Percentiles rank a stretch among this genome's conserved stretches.
These are phyloP conservation scores for Pontederia crassipes DNA, from an alignment of 176 grass and related monocot species.

Conservation along the genomic window DNA sequence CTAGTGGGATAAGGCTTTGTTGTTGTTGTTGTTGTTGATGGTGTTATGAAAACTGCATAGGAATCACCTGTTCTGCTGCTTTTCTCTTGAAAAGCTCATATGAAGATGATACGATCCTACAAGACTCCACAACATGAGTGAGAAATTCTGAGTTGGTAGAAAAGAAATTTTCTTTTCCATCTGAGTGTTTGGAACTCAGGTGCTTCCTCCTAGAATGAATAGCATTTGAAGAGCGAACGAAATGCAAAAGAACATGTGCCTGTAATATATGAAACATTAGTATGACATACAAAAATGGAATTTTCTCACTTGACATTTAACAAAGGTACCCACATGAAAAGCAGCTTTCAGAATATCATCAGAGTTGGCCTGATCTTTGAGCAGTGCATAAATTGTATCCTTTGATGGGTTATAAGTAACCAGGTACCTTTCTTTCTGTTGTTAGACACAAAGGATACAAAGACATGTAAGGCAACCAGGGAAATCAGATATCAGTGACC, in stretches of 20 bases:
- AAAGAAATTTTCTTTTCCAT: constrained; percentile 27
- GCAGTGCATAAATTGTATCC: constrained; percentile 96
- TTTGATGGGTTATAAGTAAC: constrained; percentile 90
- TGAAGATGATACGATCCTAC: constrained; percentile 78
- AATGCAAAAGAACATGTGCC: constrained; percentile 90
- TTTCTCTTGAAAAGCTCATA: constrained; percentile 89
- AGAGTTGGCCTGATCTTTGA: constrained; percentile 97
- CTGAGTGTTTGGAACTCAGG: constrained; percentile 29
- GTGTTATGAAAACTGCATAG: background rate
- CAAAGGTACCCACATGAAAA: constrained; percentile 69
- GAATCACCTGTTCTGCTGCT: constrained; percentile 77
- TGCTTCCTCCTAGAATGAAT: constrained; percentile 39
- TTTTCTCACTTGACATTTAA: constrained; percentile 3
- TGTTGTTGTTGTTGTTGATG: too few species aligned
- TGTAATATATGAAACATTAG: constrained; percentile 15
- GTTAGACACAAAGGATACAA: too few species aligned
- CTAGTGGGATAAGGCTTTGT: too few species aligned
- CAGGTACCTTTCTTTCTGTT: constrained; percentile 87
- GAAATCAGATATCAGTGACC: too few species aligned
- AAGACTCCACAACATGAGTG: constrained; percentile 72
- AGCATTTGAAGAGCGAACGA: constrained; percentile 66
- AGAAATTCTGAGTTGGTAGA: constrained; percentile 56
- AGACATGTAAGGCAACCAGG: too few species aligned
- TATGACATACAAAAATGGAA: constrained; percentile 2
- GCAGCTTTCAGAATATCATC: constrained; percentile 96